Evolutionary conservation across 2,329 filamentous ascomycete genomes (phyloP).

Genomic region (Colletotrichum musicola): DNA sequence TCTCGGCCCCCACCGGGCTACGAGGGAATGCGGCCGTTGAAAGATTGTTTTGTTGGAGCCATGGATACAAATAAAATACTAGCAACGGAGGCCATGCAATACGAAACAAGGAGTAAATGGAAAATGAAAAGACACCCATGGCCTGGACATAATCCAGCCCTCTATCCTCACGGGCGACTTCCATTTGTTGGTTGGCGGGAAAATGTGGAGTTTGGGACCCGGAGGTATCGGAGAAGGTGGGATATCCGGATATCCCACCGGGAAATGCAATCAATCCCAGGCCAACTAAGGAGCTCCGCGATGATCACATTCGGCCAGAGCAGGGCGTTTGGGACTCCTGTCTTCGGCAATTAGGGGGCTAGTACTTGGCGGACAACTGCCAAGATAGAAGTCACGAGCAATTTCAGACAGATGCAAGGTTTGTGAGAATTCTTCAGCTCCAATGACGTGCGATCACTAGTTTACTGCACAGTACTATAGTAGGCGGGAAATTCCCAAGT

Average conservation of each 20-base stretch:
- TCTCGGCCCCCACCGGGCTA: too few relatives aligned
- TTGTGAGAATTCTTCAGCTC: neutral
- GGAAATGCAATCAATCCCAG: neutral
- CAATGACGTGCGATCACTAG: neutral
- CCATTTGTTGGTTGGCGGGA: neutral
- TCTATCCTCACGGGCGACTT: too few relatives aligned
- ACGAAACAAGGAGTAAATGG: too few relatives aligned
- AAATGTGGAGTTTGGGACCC: too few relatives aligned
- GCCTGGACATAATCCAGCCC: too few relatives aligned
- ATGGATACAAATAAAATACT: too few relatives aligned
- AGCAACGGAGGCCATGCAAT: too few relatives aligned
- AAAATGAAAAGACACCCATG: too few relatives aligned
- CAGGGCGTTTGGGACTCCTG: neutral
- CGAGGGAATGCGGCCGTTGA: too few relatives aligned
- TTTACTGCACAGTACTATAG: too few relatives aligned
- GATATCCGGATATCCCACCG: neutral
- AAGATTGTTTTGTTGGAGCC: too few relatives aligned
- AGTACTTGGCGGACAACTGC: neutral
- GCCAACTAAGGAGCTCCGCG: neutral
- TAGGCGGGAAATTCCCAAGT: too few relatives aligned
- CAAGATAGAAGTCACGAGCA: neutral
- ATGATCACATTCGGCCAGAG: neutral
- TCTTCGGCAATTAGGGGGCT: neutral
- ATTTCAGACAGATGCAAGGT: neutral
- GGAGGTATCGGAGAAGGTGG: neutral